A percentile compares a stretch with the other conserved stretches of the same genome.
Conservation (phyloP, 2,329 filamentous ascomycete genomes). For the Neophaeococcomyces aloes region DNA sequence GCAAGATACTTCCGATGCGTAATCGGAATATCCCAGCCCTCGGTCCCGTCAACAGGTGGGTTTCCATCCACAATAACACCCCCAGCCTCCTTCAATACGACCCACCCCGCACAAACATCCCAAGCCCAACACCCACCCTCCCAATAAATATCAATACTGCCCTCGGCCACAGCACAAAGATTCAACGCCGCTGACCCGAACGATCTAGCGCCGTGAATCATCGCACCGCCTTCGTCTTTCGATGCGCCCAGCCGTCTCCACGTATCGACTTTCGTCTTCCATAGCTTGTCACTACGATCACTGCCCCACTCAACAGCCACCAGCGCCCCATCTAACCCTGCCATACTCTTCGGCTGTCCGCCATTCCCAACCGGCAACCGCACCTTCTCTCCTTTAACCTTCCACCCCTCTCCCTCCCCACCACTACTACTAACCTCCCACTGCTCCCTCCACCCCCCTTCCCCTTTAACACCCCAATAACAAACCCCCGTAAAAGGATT, state of each 20-base stretch:
- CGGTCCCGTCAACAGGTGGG: conserved; percentile 32
- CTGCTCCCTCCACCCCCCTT: conserved; percentile 40
- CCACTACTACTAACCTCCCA: conserved; percentile 22
- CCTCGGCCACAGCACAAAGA: conserved; percentile 48
- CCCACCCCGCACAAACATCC: conserved; percentile 56
- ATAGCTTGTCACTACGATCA: conserved; percentile 47
- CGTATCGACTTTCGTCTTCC: conserved; percentile 45
- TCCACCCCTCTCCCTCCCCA: conserved; percentile 5
- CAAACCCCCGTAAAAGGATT: conserved; percentile 49
- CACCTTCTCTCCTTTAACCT: conserved; percentile 19
- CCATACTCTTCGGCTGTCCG: conserved; percentile 32
- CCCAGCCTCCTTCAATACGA: conserved; percentile 50
- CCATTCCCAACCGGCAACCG: conserved; percentile 23
- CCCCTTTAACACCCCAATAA: conserved; percentile 46
- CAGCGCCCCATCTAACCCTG: conserved; percentile 41
- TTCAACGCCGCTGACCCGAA: conserved; percentile 53
- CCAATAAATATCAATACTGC: conserved; percentile 52
- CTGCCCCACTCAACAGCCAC: conserved; percentile 53
- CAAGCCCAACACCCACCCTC: conserved; percentile 56
- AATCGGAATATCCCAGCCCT: conserved; percentile 41
- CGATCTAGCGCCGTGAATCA: conserved; percentile 50
- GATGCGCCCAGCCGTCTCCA: conserved; percentile 40
- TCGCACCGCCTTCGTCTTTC: conserved; percentile 47
- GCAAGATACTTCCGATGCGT: conserved; percentile 47
- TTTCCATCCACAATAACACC: conserved; percentile 51